Conservation (phyloP, 176 grass and related monocot genomes). For the Triticum monococcum region DNA sequence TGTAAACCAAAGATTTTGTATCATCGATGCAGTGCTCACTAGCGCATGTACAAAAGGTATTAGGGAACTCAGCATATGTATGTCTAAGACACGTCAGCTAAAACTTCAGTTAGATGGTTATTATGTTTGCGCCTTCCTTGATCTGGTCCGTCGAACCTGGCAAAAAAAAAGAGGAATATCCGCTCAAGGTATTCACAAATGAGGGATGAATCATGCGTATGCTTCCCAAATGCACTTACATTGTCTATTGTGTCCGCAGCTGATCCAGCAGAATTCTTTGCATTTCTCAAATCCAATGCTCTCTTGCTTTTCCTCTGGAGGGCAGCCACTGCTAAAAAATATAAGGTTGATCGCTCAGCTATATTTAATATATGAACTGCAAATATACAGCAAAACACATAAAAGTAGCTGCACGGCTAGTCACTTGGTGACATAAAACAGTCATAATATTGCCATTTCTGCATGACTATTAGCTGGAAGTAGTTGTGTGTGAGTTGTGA, state of each 20-base stretch:
- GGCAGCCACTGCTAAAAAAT: constrained; percentile 15
- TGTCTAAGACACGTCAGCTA: neutral
- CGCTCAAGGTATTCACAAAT: neutral
- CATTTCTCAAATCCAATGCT: constrained; percentile 26
- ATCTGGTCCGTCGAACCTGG: constrained; percentile 46
- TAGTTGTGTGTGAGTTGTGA: neutral
- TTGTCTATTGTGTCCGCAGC: constrained; percentile 19
- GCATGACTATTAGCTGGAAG: neutral
- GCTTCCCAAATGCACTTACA: constrained; percentile 34
- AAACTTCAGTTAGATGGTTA: constrained; percentile 13
- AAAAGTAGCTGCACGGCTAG: neutral
- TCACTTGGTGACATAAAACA: neutral
- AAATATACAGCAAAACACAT: neutral
- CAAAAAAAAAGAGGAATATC: neutral
- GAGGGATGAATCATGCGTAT: neutral
- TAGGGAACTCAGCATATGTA: neutral
- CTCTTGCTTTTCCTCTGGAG: constrained; percentile 50
- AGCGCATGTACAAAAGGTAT: constrained; percentile 10
- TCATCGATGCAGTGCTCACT: neutral
- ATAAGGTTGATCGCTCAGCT: neutral
- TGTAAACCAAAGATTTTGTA: neutral
- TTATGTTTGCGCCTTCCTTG: constrained; percentile 38
- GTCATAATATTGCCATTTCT: neutral
- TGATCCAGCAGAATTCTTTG: constrained; percentile 40
- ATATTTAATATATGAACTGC: neutral